Conservation (phyloP, 1,284 basidiomycete genomes). For the Fomitopsis schrenkii region DNA sequence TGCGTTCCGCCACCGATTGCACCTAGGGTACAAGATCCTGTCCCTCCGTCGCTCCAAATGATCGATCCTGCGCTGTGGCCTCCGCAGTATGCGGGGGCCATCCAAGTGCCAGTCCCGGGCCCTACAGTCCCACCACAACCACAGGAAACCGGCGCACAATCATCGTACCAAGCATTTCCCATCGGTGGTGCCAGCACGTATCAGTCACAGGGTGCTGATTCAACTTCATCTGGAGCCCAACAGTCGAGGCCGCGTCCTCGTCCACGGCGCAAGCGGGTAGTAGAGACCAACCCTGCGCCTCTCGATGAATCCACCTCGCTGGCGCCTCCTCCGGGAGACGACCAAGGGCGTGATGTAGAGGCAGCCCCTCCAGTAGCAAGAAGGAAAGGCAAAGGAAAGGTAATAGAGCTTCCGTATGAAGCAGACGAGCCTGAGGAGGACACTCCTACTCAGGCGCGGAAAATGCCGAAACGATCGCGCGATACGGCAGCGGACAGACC, state of each 20-base stretch:
- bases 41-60: background rate
- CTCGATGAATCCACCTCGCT: background rate
- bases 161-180: too few species aligned
- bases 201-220: background rate
- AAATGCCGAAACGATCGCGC: background rate
- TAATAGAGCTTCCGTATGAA: background rate
- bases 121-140: background rate
- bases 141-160: too few species aligned
- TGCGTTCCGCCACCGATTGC: background rate
- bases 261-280: constrained; percentile 7
- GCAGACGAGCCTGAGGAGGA: background rate
- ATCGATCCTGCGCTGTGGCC: background rate
- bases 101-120: background rate
- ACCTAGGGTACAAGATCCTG: background rate
- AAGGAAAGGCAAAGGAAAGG: background rate
- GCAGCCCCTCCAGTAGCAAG: background rate
- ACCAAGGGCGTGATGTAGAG: background rate
- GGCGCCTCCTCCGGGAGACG: background rate
- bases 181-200: too few species aligned
- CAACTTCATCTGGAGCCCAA: background rate
- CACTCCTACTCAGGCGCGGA: background rate
- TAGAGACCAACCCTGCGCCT: background rate
- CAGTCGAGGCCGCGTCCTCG: constrained; percentile 4
- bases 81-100: too few species aligned
- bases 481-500: background rate